A percentile compares a stretch with the other conserved stretches of the same genome.
phyloP scores from a whole-genome alignment of 2,329 filamentous ascomycete species.

The Xylaria arbuscula region DNA sequence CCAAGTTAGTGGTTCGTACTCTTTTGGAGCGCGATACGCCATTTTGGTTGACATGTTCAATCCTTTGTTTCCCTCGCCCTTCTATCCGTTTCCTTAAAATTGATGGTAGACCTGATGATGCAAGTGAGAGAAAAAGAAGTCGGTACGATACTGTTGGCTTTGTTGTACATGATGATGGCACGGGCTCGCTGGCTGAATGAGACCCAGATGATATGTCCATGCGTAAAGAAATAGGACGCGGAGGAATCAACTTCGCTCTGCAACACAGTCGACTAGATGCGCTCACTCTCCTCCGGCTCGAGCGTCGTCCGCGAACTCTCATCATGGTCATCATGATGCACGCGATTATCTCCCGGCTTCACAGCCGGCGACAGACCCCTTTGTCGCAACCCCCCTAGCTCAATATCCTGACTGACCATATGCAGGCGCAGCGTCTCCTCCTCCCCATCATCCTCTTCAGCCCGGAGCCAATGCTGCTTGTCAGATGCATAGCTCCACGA shows the following conservation, averaged over 20 bases:
- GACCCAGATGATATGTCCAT: neutral
- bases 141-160: neutral
- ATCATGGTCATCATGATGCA: conserved; percentile 20
- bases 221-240: neutral
- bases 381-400: conserved; percentile 44
- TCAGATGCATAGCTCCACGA: conserved; percentile 66
- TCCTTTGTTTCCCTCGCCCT: neutral
- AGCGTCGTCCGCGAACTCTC: conserved; percentile 32
- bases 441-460: conserved; percentile 41
- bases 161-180: neutral
- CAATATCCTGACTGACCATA: conserved; percentile 45
- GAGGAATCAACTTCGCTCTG: neutral
- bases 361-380: conserved; percentile 35
- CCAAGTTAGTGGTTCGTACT: neutral
- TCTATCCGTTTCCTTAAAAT: neutral
- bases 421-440: conserved; percentile 28
- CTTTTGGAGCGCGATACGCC: neutral
- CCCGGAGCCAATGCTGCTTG: conserved; percentile 49
- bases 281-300: conserved; percentile 22
- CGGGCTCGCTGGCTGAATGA: neutral
- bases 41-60: neutral
- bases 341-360: conserved; percentile 24
- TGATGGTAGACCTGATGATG: neutral
- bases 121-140: neutral
- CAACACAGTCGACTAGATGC: conserved; percentile 10